These are phyloP conservation scores for Puya raimondii DNA, from an alignment of 176 grass and related monocot genomes.

Conservation along the genomic window DNA sequence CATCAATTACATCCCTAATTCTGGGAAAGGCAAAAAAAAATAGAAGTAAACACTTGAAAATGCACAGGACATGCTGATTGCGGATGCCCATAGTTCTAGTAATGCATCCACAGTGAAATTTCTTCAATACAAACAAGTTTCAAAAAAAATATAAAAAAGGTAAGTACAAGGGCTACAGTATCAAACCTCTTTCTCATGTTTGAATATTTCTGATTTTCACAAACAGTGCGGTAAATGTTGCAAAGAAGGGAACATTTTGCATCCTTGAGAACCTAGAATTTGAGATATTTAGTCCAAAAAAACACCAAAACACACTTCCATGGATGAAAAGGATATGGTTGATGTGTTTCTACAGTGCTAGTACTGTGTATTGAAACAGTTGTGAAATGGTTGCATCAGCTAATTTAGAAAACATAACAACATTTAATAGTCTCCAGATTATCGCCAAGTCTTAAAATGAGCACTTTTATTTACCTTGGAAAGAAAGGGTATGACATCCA, in stretches of 20 bases:
- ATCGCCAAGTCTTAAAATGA: not conserved
- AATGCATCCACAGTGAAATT: no score
- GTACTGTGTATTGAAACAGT: not conserved
- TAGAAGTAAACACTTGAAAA: slow-evolving; percentile 8
- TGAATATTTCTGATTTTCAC: slow-evolving; percentile 78
- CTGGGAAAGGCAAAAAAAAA: slow-evolving; percentile 36
- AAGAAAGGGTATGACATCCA: slow-evolving; percentile 86
- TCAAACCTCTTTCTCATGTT: slow-evolving; percentile 72
- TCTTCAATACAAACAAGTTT: no score
- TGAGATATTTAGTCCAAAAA: slow-evolving; percentile 5
- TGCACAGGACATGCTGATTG: no score
- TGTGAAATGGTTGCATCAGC: slow-evolving; percentile 6
- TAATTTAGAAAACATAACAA: not conserved
- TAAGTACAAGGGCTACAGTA: slow-evolving; percentile 13
- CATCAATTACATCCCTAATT: slow-evolving; percentile 74
- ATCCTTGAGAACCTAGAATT: slow-evolving; percentile 71
- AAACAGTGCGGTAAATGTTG: slow-evolving; percentile 84
- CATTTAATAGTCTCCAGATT: no score
- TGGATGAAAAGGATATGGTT: not conserved
- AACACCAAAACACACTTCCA: not conserved
- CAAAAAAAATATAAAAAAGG: not conserved
- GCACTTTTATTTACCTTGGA: slow-evolving; percentile 44
- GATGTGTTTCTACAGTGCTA: slow-evolving; percentile 6
- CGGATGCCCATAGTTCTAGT: no score
- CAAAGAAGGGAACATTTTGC: slow-evolving; percentile 82